Base-by-base conservation (phyloP, 306 rosid species). In the Begonia loranthoides region DNA sequence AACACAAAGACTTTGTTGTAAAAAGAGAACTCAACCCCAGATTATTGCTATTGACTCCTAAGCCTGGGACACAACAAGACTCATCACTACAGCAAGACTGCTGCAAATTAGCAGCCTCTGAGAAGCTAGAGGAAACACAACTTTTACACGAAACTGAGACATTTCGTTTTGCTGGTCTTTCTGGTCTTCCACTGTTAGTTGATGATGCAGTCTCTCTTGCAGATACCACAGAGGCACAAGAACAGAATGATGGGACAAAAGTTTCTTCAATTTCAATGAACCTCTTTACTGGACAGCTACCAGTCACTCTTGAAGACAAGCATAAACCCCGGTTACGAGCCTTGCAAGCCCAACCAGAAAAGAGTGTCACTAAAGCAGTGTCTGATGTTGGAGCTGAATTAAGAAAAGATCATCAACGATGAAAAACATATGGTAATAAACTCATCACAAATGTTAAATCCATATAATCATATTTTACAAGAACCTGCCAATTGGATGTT, bases 341-440 rank as follows among this genome's bases (percentile, higher is more conserved):
- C 81, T 86, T 86, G 79, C 99, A 92, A 69, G 96, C 93, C 99
- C 99, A 92, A 60, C 99, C 99, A 66, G 77, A 76, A 62, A 92
- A 86, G 54, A 92, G 96, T 15, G 99, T 92, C 66, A 86, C 85
- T 70, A 92, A 55, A 71, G 99, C 99, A 59, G 73, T 73, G 80
- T 92, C 99, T 15, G 73, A 48, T 52, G 68, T 74, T 33, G 99
- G 99, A 73, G 99, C 99, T 92, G 93, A 70, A 73, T 62, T 55
- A 76, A 28, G 57, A 58, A 59, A 64, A 28, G 36, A 5, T 28
- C 36, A 28, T 28, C 36, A 28, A 28, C 22, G 3, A 28, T 28
- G 36, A 4, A 28, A 19, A 19, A 19, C 22, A 19, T 19, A 19
- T 19, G 36, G 36, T 28, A 28, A 28, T 28, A 28, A 0, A 3